Conservation (phyloP, 148 eudicot species). For the Camellia lanceoleosa region DNA sequence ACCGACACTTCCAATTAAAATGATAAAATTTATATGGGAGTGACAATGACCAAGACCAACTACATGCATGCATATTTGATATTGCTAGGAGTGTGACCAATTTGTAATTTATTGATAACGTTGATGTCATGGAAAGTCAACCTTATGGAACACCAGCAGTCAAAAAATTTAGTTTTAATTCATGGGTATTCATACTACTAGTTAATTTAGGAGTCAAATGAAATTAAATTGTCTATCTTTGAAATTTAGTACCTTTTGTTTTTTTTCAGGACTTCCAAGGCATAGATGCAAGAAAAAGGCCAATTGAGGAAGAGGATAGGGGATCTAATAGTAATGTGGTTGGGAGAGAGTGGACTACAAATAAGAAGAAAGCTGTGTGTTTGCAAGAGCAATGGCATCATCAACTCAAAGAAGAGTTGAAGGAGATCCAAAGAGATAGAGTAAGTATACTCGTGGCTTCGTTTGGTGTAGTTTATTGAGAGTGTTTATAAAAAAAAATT, state of each 20-base stretch:
- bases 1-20: too few relatives aligned
- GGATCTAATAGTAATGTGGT: not conserved
- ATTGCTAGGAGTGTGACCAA: too few relatives aligned
- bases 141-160: not conserved
- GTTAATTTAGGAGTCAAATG: not conserved
- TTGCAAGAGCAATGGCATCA: constrained; percentile 7
- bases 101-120: not conserved
- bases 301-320: not conserved
- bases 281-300: not conserved
- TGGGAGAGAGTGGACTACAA: not conserved
- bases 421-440: not conserved
- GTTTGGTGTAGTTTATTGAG: too few relatives aligned
- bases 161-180: not conserved
- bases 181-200: not conserved
- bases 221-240: too few relatives aligned
- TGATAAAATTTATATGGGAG: too few relatives aligned
- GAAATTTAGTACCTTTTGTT: not conserved
- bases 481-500: too few relatives aligned
- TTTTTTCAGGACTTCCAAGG: too few relatives aligned
- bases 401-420: not conserved
- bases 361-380: constrained; percentile 1
- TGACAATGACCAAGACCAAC: too few relatives aligned
- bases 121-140: not conserved
- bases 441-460: not conserved
- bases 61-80: too few relatives aligned